Evolutionary conservation across 139 green algal species (phyloP).

Genomic region (Diplosphaera chodatii): DNA sequence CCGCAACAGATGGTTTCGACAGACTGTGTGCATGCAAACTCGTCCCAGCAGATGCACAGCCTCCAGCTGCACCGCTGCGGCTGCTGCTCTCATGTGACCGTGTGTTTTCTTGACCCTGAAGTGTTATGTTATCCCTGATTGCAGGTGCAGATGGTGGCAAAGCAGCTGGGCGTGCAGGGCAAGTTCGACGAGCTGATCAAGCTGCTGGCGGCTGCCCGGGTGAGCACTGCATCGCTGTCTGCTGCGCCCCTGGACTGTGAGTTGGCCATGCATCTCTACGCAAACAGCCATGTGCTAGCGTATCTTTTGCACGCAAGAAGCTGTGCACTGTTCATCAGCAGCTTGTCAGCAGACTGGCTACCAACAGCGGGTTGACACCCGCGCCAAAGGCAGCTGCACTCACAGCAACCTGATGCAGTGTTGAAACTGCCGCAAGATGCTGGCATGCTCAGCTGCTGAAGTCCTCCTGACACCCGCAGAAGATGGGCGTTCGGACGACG

Average conservation of each 20-base stretch:
- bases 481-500: background rate
- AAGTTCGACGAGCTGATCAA: background rate
- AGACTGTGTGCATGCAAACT: no score
- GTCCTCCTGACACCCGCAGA: background rate
- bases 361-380: no score
- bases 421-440: background rate
- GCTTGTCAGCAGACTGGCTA: no score
- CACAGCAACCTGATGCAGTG: background rate
- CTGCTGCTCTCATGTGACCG: no score
- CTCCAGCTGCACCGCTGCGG: no score
- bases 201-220: background rate
- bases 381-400: no score
- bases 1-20: background rate
- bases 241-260: background rate
- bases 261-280: background rate
- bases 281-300: no score
- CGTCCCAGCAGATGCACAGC: no score
- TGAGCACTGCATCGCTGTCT: background rate
- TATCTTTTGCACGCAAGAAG: no score
- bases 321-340: no score
- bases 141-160: background rate
- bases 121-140: background rate
- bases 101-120: no score
- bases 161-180: background rate
- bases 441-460: background rate